A percentile compares a stretch with the other conserved stretches of the same genome.
Conservation (phyloP, 2,329 filamentous ascomycete species). For the Colletotrichum neosansevieriae region DNA sequence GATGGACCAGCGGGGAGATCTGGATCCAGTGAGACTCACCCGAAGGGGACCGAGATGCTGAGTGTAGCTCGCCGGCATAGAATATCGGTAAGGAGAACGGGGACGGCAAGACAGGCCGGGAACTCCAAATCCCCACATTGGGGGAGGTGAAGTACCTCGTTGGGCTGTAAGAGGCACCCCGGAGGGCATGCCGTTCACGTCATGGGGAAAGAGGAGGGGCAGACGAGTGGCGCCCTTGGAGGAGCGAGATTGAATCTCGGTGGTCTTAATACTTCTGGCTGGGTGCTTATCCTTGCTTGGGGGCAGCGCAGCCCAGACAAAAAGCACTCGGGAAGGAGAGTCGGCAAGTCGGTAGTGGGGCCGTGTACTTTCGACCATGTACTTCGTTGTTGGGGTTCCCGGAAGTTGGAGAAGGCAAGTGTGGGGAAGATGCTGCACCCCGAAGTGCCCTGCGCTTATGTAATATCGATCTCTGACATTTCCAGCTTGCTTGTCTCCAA, state of each 20-base stretch:
- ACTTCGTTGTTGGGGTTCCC: slow-evolving; percentile 14
- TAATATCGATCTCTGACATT: too few species aligned
- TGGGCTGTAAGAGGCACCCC: not conserved
- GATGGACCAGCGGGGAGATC: slow-evolving; percentile 25
- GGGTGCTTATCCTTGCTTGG: slow-evolving; percentile 25
- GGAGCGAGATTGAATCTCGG: slow-evolving; percentile 6
- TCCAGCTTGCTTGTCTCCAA: too few species aligned
- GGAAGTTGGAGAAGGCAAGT: slow-evolving; percentile 36
- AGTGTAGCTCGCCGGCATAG: slow-evolving; percentile 25
- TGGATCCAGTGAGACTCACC: slow-evolving; percentile 19
- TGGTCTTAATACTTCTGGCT: slow-evolving; percentile 4
- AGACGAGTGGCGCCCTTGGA: not conserved
- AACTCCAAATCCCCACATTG: slow-evolving; percentile 35
- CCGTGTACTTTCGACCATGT: not conserved
- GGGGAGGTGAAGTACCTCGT: not conserved
- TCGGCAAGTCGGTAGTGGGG: slow-evolving; percentile 36
- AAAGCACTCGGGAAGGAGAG: slow-evolving; percentile 36
- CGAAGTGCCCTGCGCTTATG: not conserved
- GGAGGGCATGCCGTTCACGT: slow-evolving; percentile 14
- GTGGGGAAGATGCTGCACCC: slow-evolving; percentile 34
- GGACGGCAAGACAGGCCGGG: slow-evolving; percentile 33
- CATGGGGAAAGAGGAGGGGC: not conserved
- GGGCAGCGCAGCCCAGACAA: slow-evolving; percentile 21
- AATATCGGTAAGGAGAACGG: slow-evolving; percentile 31
- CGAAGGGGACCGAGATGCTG: slow-evolving; percentile 23